Conservation (phyloP, 2,329 filamentous ascomycete genomes). For the Xylariaceae sp. region DNA sequence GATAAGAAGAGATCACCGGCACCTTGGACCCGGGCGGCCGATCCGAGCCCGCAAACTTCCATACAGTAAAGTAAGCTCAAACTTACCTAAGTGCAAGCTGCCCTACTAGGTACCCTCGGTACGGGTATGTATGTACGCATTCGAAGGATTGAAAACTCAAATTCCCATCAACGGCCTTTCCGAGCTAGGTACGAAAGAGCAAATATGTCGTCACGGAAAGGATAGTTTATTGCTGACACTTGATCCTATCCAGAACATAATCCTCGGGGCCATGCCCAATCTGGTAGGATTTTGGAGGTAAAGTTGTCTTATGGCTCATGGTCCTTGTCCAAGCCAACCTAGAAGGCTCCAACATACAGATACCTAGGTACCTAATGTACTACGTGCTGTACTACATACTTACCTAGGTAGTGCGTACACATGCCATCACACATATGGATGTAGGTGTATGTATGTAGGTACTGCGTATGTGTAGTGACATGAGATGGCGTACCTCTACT, state of each 20-base stretch:
- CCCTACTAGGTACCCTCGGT: too few relatives aligned
- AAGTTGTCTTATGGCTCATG: too few relatives aligned
- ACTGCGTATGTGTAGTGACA: constrained; percentile 13
- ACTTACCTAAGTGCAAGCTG: background rate
- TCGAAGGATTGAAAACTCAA: background rate
- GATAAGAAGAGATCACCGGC: constrained; percentile 8
- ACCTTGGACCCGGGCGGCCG: constrained; percentile 16
- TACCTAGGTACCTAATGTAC: too few relatives aligned
- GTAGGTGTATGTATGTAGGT: background rate
- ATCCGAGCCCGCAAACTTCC: background rate
- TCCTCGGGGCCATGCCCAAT: background rate
- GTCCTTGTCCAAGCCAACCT: too few relatives aligned
- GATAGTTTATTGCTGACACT: constrained; percentile 17
- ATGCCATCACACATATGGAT: background rate
- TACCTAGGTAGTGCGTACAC: too few relatives aligned
- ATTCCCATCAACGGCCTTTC: constrained; percentile 8
- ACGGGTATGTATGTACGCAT: too few relatives aligned
- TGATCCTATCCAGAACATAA: constrained; percentile 8
- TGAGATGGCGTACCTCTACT: constrained; percentile 26
- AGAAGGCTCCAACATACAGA: background rate
- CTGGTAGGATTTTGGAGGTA: background rate
- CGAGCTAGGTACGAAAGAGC: constrained; percentile 6
- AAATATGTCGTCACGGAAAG: background rate
- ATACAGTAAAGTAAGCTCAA: too few relatives aligned
- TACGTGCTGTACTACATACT: background rate